Evolutionary conservation across 2,329 filamentous ascomycete species (phyloP).

Genomic region (Aspergillus floridensis): DNA sequence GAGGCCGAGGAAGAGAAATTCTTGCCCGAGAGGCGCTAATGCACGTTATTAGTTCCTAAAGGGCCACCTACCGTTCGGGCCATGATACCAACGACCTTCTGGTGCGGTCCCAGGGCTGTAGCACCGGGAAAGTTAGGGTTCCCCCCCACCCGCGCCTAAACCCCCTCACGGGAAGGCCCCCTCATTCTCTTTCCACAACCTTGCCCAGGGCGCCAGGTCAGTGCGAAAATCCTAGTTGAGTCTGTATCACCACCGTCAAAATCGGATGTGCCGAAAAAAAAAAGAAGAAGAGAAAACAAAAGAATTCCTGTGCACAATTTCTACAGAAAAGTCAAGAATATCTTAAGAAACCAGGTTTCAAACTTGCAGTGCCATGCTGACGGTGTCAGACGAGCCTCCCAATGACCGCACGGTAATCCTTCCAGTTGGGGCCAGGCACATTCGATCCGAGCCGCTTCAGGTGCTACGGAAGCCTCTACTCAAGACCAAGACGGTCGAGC

Average conservation of each 20-base stretch:
- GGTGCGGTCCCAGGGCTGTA: slow-evolving; percentile 34
- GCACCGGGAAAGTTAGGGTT: slow-evolving; percentile 35
- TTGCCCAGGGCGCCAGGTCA: not conserved
- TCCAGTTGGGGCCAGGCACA: not conserved
- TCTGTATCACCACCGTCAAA: not conserved
- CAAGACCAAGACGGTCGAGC: not conserved
- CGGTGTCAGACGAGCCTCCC: not conserved
- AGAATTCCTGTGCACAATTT: not conserved
- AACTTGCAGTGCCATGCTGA: not conserved
- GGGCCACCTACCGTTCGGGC: slow-evolving; percentile 17
- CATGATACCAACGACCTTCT: slow-evolving; percentile 11
- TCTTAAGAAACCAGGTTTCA: not conserved
- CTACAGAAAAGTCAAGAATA: not conserved
- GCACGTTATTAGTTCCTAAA: slow-evolving; percentile 33
- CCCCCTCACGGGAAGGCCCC: slow-evolving; percentile 15
- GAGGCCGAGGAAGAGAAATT: not conserved
- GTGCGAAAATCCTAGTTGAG: not conserved
- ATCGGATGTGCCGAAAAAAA: too few species aligned
- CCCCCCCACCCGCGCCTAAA: slow-evolving; percentile 19
- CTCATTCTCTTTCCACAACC: slow-evolving; percentile 5
- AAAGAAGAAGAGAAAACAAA: too few species aligned
- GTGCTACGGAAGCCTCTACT: not conserved
- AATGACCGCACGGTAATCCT: not conserved
- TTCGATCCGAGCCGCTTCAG: not conserved
- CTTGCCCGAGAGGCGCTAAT: slow-evolving; percentile 36